Evolutionary conservation across 202 grass and related monocot species (phyloP).

Genomic region (Elaeis oleifera): DNA sequence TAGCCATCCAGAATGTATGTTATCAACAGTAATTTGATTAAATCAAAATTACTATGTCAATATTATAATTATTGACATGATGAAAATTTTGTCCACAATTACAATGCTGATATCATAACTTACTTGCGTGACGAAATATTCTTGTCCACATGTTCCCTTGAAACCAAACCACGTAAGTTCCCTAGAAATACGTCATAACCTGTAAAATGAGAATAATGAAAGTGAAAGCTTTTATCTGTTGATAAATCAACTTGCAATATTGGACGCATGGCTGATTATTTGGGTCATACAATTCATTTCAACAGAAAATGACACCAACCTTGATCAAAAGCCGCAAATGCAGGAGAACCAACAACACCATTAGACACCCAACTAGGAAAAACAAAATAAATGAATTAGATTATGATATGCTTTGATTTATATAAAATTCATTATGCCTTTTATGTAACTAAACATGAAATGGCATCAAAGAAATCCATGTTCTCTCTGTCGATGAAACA

Average conservation of each 20-base stretch:
- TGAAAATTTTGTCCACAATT: too few relatives aligned
- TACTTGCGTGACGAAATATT: constrained; percentile 90
- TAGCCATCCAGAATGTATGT: too few relatives aligned
- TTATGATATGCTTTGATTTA: too few relatives aligned
- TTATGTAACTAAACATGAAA: too few relatives aligned
- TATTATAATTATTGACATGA: too few relatives aligned
- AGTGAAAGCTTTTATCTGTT: too few relatives aligned
- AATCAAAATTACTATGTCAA: too few relatives aligned
- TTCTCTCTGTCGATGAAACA: too few relatives aligned
- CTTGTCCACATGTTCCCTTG: constrained; percentile 76
- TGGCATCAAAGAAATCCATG: too few relatives aligned
- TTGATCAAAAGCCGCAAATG: constrained; percentile 98
- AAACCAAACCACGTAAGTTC: constrained; percentile 88
- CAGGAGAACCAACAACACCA: constrained; percentile 93
- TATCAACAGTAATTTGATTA: too few relatives aligned
- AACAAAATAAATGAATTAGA: constrained; percentile 13
- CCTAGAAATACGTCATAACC: constrained; percentile 98
- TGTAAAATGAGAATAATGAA: constrained; percentile 18
- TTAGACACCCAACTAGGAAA: constrained; percentile 81
- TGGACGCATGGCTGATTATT: neutral
- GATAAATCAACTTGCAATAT: too few relatives aligned
- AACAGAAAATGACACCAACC: constrained; percentile 34
- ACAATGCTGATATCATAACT: constrained; percentile 10
- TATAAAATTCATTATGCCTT: too few relatives aligned
- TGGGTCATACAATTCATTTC: neutral